phyloP scores from a whole-genome alignment of 495 filamentous ascomycete species.

The Aspergillus sclerotiicarbonarius region DNA sequence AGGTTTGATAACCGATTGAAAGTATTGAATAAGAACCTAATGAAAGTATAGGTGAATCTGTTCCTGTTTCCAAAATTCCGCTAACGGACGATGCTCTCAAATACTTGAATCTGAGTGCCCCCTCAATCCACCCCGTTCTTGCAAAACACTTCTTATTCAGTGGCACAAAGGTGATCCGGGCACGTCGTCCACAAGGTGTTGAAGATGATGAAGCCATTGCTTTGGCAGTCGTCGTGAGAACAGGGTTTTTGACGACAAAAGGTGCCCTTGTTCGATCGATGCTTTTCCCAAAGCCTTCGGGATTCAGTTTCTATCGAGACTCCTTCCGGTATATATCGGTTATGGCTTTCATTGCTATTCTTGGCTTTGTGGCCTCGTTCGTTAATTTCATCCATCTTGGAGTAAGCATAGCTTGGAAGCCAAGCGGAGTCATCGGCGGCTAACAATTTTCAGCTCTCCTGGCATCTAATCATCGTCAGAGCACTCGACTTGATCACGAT shows the following conservation, averaged over 20 bases:
- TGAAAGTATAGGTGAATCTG: slow-evolving; percentile 71
- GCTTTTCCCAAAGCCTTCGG: slow-evolving; percentile 97
- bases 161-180: slow-evolving; percentile 93
- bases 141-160: slow-evolving; percentile 89
- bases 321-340: slow-evolving; percentile 98
- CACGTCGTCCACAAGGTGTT: slow-evolving; percentile 79
- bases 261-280: slow-evolving; percentile 95
- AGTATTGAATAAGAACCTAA: slow-evolving; percentile 19
- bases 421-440: slow-evolving; percentile 1
- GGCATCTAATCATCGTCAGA: slow-evolving; percentile 86
- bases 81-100: slow-evolving; percentile 78
- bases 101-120: slow-evolving; percentile 69
- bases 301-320: slow-evolving; percentile 97
- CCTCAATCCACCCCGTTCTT: slow-evolving; percentile 73
- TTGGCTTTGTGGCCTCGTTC: slow-evolving; percentile 89
- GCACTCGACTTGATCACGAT: slow-evolving; percentile 97
- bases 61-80: slow-evolving; percentile 90
- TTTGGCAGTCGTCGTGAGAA: slow-evolving; percentile 86
- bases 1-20: slow-evolving; percentile 40
- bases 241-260: slow-evolving; percentile 96
- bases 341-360: slow-evolving; percentile 82
- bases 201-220: slow-evolving; percentile 88
- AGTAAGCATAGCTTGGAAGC: slow-evolving; percentile 34
- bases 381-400: slow-evolving; percentile 86
- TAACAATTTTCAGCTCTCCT: slow-evolving; percentile 56